These are phyloP conservation scores for Crithidia expoeki DNA, from an alignment of 208 protist species.

Conservation along the genomic window DNA sequence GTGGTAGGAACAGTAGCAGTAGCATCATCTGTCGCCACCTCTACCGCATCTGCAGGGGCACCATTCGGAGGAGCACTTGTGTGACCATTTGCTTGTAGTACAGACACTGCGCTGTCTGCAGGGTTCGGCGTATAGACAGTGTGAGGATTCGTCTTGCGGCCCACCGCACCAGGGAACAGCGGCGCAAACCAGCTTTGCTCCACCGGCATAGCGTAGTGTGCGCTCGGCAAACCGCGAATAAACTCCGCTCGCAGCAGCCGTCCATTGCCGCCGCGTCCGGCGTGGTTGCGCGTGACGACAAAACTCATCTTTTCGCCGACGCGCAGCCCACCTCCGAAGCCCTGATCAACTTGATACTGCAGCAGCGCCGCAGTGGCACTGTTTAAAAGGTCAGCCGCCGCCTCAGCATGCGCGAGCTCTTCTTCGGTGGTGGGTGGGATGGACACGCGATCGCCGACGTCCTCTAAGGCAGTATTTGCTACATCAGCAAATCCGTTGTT, in stretches of 20 bases:
- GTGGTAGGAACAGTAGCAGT: background rate
- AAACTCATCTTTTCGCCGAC: constrained; percentile 56
- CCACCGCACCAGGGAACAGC: constrained; percentile 46
- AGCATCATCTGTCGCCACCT: background rate
- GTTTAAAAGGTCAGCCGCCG: constrained; percentile 50
- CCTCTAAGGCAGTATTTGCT: background rate
- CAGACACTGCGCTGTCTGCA: background rate
- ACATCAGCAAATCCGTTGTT: background rate
- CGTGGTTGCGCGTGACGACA: constrained; percentile 61
- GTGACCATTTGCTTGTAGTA: no score
- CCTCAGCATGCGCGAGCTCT: constrained; percentile 27
- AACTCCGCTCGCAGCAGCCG: constrained; percentile 74
- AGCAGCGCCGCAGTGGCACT: constrained; percentile 51
- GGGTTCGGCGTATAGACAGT: background rate
- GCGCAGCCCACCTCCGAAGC: constrained; percentile 33
- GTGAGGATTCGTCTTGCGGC: constrained; percentile 23
- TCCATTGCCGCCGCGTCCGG: constrained; percentile 34
- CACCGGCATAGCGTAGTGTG: constrained; percentile 47
- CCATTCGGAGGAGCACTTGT: background rate
- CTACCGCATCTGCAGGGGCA: background rate
- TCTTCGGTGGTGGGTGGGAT: constrained; percentile 35
- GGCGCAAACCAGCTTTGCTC: constrained; percentile 79
- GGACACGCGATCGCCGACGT: constrained; percentile 23
- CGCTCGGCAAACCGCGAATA: constrained; percentile 50
- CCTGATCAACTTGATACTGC: constrained; percentile 49